Evolutionary conservation across 768 basidiomycete genomes (phyloP).

Genomic region (Phaeotremella fagi): DNA sequence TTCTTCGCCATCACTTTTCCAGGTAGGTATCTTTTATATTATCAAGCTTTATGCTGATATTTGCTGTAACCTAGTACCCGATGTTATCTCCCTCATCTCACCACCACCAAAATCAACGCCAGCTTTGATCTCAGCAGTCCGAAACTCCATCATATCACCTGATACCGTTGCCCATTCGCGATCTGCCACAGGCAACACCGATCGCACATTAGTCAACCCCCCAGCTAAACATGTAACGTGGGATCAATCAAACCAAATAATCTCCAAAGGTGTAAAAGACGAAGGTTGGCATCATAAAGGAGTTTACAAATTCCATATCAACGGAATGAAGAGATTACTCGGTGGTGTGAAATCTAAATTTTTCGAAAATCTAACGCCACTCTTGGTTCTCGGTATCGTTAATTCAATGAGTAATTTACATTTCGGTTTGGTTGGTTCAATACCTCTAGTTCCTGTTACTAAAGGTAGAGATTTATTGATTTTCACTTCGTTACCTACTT

Average conservation of each 20-base stretch:
- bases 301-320: slow-evolving; percentile 38
- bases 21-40: slow-evolving; percentile 10
- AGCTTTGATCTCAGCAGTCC: slow-evolving; percentile 30
- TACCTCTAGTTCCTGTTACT: slow-evolving; percentile 29
- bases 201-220: neutral
- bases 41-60: slow-evolving; percentile 9
- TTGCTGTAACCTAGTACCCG: slow-evolving; percentile 22
- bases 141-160: slow-evolving; percentile 23
- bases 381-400: slow-evolving; percentile 23
- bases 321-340: slow-evolving; percentile 29
- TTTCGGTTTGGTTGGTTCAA: slow-evolving; percentile 25
- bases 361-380: slow-evolving; percentile 5
- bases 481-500: slow-evolving; percentile 30
- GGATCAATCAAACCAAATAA: neutral
- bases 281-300: slow-evolving; percentile 42
- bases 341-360: slow-evolving; percentile 21
- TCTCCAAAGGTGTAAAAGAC: slow-evolving; percentile 23
- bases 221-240: neutral
- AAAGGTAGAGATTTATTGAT: slow-evolving; percentile 35
- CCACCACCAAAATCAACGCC: slow-evolving; percentile 35
- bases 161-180: slow-evolving; percentile 4
- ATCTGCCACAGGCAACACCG: slow-evolving; percentile 1
- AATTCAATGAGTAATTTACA: slow-evolving; percentile 25
- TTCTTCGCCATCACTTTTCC: slow-evolving; percentile 41
- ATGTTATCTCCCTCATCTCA: slow-evolving; percentile 40